Percentiles rank a stretch among this genome's conserved stretches.
Conservation (phyloP, 2,329 filamentous ascomycete genomes). For the Aspergillus sojae region DNA sequence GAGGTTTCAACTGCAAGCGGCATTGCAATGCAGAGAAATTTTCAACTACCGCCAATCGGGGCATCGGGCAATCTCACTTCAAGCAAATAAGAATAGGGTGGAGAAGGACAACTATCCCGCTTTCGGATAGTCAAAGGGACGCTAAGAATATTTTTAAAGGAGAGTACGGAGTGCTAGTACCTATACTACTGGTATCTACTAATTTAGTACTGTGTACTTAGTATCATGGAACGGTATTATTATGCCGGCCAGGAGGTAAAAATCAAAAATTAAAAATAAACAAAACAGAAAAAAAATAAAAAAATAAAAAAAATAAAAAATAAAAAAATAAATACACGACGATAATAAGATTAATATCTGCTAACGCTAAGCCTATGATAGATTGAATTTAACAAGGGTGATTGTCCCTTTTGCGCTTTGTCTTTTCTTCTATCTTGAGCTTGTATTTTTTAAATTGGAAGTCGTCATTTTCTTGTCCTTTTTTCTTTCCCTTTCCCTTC, state of each 20-base stretch:
- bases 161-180: background rate
- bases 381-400: background rate
- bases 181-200: too few species aligned
- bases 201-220: background rate
- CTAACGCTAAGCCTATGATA: background rate
- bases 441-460: background rate
- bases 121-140: background rate
- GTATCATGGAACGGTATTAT: background rate
- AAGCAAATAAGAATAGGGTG: conserved; percentile 11
- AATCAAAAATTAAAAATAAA: background rate
- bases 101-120: background rate
- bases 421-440: conserved; percentile 3
- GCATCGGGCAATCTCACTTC: conserved; percentile 2
- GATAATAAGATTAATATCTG: background rate
- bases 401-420: background rate
- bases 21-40: conserved; percentile 8
- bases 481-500: background rate
- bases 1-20: conserved; percentile 13
- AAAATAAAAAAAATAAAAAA: background rate
- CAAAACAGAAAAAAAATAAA: background rate
- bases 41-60: conserved; percentile 7
- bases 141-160: background rate
- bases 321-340: background rate
- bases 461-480: conserved; percentile 1
- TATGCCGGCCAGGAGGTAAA: background rate